Base-by-base conservation (phyloP, 2,329 filamentous ascomycete genomes). In the Calonectria pauciramosa region DNA sequence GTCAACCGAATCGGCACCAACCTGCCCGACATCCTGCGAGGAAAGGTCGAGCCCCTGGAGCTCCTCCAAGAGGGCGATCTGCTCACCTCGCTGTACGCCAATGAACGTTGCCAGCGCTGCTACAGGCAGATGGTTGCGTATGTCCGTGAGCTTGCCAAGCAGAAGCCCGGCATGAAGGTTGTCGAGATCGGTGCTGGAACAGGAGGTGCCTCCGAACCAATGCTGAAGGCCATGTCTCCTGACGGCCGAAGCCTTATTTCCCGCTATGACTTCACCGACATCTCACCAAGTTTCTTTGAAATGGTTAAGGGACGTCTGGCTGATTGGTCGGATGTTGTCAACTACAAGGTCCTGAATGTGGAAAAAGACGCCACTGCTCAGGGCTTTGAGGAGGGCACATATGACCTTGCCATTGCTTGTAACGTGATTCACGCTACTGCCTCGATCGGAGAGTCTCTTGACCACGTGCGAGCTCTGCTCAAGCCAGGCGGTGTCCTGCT, bases 181-280 rank as follows among this genome's bases (percentile, higher is more conserved):
- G 70, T 89, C 4, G 80, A 82, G 65, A 79, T 87, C 18, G 87
- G 87, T 51, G 87, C 83, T 9, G 87, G 88, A 2, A 88, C 85
- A 1, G 87, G 86, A 3, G 83, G 82, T 13, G 82, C 85, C 1
- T 87, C 88, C 0, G 73, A 81, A 18, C 67, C 70, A 1, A 78
- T 89, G 3, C 75, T 89, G 7, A 74, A 81, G 8, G 71, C 76
- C 11, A 75, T 88, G 32, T 56, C 28, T 4, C 70, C 51, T 11
- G 63, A 60, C 20, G 63, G 63, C 52, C 23, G 32, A 32, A 68
- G 30, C 44, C 26, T 71, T 23, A 51, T 70, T 28, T 73, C 68
- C 28, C 34, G 56, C 11, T 89, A 88, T 71, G 85, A 84, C 4
- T 89, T 84, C 78, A 89, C 88, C 0, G 88, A 89, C 68, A 85